Base-by-base conservation (phyloP, 169 alveolate genomes). In the Cyclospora cayetanensis region DNA sequence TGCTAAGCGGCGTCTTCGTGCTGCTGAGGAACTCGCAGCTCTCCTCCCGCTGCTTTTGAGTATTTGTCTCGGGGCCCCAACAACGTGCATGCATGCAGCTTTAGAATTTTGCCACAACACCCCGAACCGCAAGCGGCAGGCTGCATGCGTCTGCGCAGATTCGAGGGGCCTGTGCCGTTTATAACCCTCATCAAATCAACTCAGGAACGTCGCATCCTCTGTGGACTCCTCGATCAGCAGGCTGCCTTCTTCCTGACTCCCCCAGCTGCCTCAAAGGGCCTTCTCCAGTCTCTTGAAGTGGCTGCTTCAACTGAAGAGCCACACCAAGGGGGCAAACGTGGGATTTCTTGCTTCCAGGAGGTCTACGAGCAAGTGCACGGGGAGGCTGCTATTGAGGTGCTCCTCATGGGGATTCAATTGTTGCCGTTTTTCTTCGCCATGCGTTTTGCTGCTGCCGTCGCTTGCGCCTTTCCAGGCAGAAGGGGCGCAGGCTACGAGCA, bases 211-310 rank as follows among this genome's bases (percentile, higher is more conserved):
- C 82, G 80, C 27, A 52, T 53, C 12, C 53, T 84, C 37, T 84
- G 91, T 65, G 91, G 91, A 9, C 74, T 84, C 52, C 43, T n/a
- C 25, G 91, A 84, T 50, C 66, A 65, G 42, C 91, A 84, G 82
- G 72, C 91, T 0, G 91, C 91, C n/a, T 84, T 84, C 68, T 84
- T 84, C 83, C 82, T 84, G 39, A 27, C 82, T 29, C 46, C 83
- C 3, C 35, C 46, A 66, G 31, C 39, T 68, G 22, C 15, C 68
- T 25, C n/a, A 35, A 7, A 22, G 42, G 79, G 41, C 42, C 42
- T 9, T 35, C 12, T 9, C 25, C 46, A 43, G 39, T 25, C 42
- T 43, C 79, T 66, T 35, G 60, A 12, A 46, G 60, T 0, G 20
- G 60, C 60, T 15, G 27, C 3, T 29, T 29, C 12, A 66, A 43